A percentile compares a stretch with the other conserved stretches of the same genome.
Evolutionary conservation across 2,329 filamentous ascomycete genomes (phyloP).

Genomic region (Aspergillus udagawae): DNA sequence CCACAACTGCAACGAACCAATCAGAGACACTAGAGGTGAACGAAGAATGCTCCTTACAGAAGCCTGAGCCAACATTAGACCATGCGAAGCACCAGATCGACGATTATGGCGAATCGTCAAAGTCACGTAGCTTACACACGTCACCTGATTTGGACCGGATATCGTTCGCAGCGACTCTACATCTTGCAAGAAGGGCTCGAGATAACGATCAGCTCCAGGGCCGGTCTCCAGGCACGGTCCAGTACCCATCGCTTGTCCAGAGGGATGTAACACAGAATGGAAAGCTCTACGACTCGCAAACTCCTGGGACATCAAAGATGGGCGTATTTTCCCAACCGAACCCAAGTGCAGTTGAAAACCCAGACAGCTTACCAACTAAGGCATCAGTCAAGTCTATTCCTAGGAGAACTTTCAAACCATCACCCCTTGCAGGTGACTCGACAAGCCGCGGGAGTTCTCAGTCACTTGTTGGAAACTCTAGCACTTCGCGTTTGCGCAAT

Average conservation of each 20-base stretch:
- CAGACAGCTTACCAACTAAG: background rate
- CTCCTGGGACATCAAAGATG: background rate
- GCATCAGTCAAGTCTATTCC: background rate
- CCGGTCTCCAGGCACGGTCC: background rate
- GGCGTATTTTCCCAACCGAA: background rate
- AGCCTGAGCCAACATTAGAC: background rate
- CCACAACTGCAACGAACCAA: slow-evolving; percentile 16
- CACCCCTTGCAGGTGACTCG: background rate
- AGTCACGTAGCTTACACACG: background rate
- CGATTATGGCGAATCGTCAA: background rate
- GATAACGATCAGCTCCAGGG: background rate
- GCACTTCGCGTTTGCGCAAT: background rate
- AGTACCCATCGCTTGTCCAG: background rate
- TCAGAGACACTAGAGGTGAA: slow-evolving; percentile 15
- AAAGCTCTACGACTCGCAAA: background rate
- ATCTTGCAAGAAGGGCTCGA: slow-evolving; percentile 14
- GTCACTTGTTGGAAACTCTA: background rate
- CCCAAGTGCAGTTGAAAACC: background rate
- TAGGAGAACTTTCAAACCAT: background rate
- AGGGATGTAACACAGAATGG: slow-evolving; percentile 2
- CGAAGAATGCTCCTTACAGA: slow-evolving; percentile 16
- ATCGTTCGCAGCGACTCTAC: slow-evolving; percentile 22
- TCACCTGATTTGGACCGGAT: slow-evolving; percentile 21
- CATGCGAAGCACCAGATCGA: background rate
- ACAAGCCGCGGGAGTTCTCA: background rate